Evolutionary conservation across 495 filamentous ascomycete genomes (phyloP), one percentile per base, ranked within the genome.

Genomic region (Margaritispora aquatica): DNA sequence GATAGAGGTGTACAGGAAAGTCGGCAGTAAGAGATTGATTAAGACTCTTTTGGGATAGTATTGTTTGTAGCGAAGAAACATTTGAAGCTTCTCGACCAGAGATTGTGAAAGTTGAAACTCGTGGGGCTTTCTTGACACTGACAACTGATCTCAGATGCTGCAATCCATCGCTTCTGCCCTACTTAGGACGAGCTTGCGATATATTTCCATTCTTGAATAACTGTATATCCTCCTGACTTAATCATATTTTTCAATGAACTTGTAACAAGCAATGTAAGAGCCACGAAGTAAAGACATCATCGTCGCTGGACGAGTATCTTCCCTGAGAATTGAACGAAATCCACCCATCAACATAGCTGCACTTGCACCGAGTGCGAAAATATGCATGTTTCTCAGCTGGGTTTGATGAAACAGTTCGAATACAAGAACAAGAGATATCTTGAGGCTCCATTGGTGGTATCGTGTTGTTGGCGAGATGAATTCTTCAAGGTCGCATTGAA

Each of bases 111-210:
- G 8, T 44, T 44, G 38, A 54, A 54, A 29, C 34, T 54, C 26
- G 51, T 19, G 51, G 51, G 51, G 51, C 51, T 54, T 44, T 44
- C 38, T 44, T 44, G 38, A 44, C 38, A 44, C 29, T 34, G 29
- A 34, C 29, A 34, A 15, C 5, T n/a, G n/a, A n/a, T n/a, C n/a
- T 34, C 29, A 44, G 3, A 3, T 44, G 7, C 19, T 44, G 38
- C n/a, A n/a, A 17, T n/a, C 38, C 38, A 44, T n/a, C 38, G 19
- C 10, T 44, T n/a, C n/a, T n/a, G 38, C 10, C 38, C 38, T 44
- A 44, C 38, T 44, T 44, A 7, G 38, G 38, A 44, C 15, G 38
- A 44, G 38, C 38, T 44, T 44, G 38, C 38, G 38, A 44, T 44
- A n/a, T n/a, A n/a, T n/a, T n/a, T n/a, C n/a, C n/a, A n/a, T n/a